These are phyloP conservation scores for Sclerotinia trifoliorum DNA, from an alignment of 2,329 filamentous ascomycete species.

Conservation along the genomic window DNA sequence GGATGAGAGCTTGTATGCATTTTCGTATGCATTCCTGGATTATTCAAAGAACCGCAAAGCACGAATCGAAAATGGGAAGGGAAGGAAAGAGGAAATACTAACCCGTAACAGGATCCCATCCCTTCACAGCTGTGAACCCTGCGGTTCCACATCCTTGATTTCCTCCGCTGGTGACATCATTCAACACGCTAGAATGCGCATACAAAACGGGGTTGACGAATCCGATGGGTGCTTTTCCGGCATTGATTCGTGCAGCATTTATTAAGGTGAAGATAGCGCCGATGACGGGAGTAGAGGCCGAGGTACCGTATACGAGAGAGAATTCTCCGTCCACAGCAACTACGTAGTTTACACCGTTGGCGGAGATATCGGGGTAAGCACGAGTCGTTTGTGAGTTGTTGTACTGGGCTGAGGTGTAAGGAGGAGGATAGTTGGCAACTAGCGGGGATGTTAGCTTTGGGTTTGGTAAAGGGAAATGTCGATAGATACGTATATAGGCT, in stretches of 20 bases:
- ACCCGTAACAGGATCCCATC: constrained; percentile 44
- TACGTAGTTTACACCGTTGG: constrained; percentile 46
- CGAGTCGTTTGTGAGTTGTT: constrained; percentile 47
- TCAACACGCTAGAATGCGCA: constrained; percentile 35
- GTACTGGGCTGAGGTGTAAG: constrained; percentile 44
- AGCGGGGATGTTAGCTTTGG: constrained; percentile 32
- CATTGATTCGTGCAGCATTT: constrained; percentile 58
- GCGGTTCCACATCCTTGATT: constrained; percentile 43
- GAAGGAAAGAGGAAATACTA: neutral
- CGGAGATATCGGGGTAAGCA: constrained; percentile 49
- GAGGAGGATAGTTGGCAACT: constrained; percentile 17
- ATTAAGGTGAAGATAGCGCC: constrained; percentile 56
- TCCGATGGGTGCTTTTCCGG: constrained; percentile 46
- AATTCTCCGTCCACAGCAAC: constrained; percentile 47
- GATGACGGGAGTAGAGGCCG: constrained; percentile 43
- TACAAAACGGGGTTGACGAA: constrained; percentile 48
- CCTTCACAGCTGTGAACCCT: constrained; percentile 37
- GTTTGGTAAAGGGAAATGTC: constrained; percentile 33
- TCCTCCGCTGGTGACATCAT: constrained; percentile 42
- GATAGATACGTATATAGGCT: neutral
- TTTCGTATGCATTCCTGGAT: neutral
- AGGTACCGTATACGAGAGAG: constrained; percentile 50
- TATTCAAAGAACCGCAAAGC: neutral
- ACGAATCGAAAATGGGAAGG: neutral
- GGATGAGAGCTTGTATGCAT: neutral